Base-by-base conservation (phyloP, 768 basidiomycete genomes). In the Phaeotremella fagi region DNA sequence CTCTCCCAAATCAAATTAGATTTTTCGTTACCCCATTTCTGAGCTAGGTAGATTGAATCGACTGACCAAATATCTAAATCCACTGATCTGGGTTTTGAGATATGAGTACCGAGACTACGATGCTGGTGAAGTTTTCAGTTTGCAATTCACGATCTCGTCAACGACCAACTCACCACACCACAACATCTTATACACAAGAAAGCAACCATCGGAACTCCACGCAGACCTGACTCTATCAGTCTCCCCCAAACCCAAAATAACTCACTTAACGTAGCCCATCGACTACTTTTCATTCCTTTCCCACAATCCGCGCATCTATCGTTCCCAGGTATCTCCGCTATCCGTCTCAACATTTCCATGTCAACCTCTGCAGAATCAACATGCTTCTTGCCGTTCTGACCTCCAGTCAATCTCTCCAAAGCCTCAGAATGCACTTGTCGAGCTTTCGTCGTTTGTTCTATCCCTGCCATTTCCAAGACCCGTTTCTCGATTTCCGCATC, bases 381-480 rank as follows among this genome's bases (percentile, higher is more conserved):
- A 18, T 46, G 25, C 1, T 3, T 20, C 23, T 20, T 18, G 2
- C 7, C 25, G 12, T 36, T 41, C 29, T 18, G 23, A 12, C 33
- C 44, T 31, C 28, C 43, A 20, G 27, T 43, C 43, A 22, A 27
- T 5, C 5, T 33, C 16, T 25, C 11, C 44, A 33, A 20, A 25
- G 38, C 44, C 14, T 20, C 25, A 4, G 46, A 28, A 15, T 28
- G 18, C 27, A 33, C 5, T 33, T 29, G 9, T 16, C 51, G 45
- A 9, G 55, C 42, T 25, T 46, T 45, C 4, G 36, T 45, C 14
- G 45, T 3, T 15, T 20, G 41, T 25, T 49, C 24, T 42, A 91
- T 73, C 68, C 91, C 90, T 59, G 90, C 90, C 64, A 85, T 85
- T 64, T 91, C 88, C 46, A 91, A 73, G 2, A 84, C 82, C 68